Base-by-base conservation (phyloP, 2,329 filamentous ascomycete genomes). In the Ophiostoma triangulosporum region DNA sequence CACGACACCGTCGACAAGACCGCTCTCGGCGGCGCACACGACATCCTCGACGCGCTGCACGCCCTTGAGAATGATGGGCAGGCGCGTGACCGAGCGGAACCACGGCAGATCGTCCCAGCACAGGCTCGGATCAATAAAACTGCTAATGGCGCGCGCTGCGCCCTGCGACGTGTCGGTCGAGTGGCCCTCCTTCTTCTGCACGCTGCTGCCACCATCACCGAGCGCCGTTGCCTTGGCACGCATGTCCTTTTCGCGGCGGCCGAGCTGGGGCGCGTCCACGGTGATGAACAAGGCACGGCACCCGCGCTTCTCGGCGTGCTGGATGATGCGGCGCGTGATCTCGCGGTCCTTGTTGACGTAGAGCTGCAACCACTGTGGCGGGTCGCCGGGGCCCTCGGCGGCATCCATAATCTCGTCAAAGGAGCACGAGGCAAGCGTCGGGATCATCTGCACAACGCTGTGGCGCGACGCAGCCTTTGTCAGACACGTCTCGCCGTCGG, bases 261-360 rank as follows among this genome's bases (percentile, higher is more conserved):
- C 93, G 22, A 98, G 82, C 69, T 97, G 91, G 6, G 93, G 93
- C 51, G 93, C 93, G 67, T 98, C 93, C 53, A 98, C 93, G 2
- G 93, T 98, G 71, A 98, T 96, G 75, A 98, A 98, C 17, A 98
- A 81, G 9, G 85, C 93, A 70, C 88, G 93, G 76, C 93, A 97
- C 27, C 93, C 93, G 54, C 93, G 84, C 64, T 74, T 74, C 71
- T 98, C 93, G 57, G 93, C 93, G 69, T 97, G 88, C 70, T 91
- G 69, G 49, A 98, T 86, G 61, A 98, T 97, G 58, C 80, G 80
- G 69, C 86, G 81, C 8, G 93, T 98, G 68, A 98, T 91, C 31
- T 77, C 78, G 54, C 93, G 85, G 71, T 98, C 86, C 68, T 94
- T 93, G 78, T 98, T 98, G 61, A 98, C 88, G 70, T 96, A 95